These are phyloP conservation scores for Canariomyces notabilis DNA, from an alignment of 2,329 filamentous ascomycete genomes.

Conservation along the genomic window DNA sequence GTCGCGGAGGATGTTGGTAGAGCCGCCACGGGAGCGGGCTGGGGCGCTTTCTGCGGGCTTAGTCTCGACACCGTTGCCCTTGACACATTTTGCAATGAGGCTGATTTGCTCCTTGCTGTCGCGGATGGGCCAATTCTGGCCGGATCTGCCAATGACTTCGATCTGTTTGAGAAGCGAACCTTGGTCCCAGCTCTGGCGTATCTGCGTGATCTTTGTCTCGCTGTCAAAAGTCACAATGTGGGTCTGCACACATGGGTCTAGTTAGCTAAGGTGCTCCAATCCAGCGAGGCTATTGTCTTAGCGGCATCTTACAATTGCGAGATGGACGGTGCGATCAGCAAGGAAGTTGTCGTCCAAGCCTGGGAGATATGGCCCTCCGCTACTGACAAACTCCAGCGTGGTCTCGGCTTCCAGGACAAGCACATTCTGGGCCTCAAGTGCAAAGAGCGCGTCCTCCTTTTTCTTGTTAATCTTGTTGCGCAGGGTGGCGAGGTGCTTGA, in stretches of 20 bases:
- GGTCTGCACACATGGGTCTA: slow-evolving; percentile 46
- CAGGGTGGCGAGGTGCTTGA: slow-evolving; percentile 73
- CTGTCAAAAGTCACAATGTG: slow-evolving; percentile 84
- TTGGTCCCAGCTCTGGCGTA: slow-evolving; percentile 94
- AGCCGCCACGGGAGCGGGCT: slow-evolving; percentile 46
- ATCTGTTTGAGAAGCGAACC: slow-evolving; percentile 86
- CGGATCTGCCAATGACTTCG: slow-evolving; percentile 85
- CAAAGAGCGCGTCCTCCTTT: slow-evolving; percentile 68
- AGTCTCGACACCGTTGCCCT: slow-evolving; percentile 36
- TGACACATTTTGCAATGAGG: slow-evolving; percentile 62
- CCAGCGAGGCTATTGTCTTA: no score
- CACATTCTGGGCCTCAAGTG: slow-evolving; percentile 65
- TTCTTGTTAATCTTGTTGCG: slow-evolving; percentile 76
- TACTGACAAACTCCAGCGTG: slow-evolving; percentile 71
- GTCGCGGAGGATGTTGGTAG: slow-evolving; percentile 53
- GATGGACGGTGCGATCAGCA: slow-evolving; percentile 69
- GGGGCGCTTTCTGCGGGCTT: slow-evolving; percentile 31
- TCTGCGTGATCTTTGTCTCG: slow-evolving; percentile 73
- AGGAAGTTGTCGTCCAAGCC: slow-evolving; percentile 92
- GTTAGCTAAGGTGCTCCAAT: slow-evolving; percentile 9
- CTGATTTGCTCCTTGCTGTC: slow-evolving; percentile 80
- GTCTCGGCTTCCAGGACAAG: slow-evolving; percentile 77
- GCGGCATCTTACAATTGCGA: slow-evolving; percentile 75
- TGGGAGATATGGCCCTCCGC: slow-evolving; percentile 82
- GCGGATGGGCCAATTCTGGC: slow-evolving; percentile 90